Conservation (phyloP, 345 rosid genomes). For the Euclidium syriacum region DNA sequence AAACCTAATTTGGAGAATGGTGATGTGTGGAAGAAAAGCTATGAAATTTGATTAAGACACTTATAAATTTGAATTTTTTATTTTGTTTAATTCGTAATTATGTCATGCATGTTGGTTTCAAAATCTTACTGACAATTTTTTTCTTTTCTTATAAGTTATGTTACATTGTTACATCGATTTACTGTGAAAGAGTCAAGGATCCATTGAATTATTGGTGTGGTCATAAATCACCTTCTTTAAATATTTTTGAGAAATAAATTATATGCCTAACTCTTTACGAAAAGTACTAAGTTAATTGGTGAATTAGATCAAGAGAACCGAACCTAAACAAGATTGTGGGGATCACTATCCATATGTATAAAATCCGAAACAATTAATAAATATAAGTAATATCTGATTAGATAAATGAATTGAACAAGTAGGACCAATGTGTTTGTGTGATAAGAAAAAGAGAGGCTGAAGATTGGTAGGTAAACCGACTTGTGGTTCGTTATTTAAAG, state of each 20-base stretch:
- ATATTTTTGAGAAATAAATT: conserved; percentile 1
- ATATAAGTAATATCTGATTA: conserved; percentile 35
- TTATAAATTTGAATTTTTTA: too few species aligned
- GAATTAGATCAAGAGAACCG: conserved; percentile 18
- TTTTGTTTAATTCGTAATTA: too few species aligned
- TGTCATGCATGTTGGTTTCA: not conserved
- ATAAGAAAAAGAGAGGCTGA: conserved; percentile 18
- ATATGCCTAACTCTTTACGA: conserved; percentile 18
- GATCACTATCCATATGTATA: conserved; percentile 36
- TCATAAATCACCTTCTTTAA: not conserved
- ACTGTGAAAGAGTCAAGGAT: not conserved
- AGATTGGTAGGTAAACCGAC: conserved; percentile 57
- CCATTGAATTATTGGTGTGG: not conserved
- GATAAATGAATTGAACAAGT: conserved; percentile 28
- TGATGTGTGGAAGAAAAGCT: too few species aligned
- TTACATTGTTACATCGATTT: not conserved
- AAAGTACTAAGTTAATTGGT: conserved; percentile 12
- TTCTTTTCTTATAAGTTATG: too few species aligned
- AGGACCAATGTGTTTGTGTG: conserved; percentile 27
- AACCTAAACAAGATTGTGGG: conserved; percentile 43
- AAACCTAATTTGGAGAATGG: too few species aligned
- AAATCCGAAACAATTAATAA: conserved; percentile 19
- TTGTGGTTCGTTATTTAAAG: conserved; percentile 50
- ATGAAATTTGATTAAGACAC: too few species aligned
- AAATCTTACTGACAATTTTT: not conserved